These are phyloP conservation scores for Linnemannia hyalina DNA, from an alignment of 192 early-diverging fungal genomes.

Conservation along the genomic window DNA sequence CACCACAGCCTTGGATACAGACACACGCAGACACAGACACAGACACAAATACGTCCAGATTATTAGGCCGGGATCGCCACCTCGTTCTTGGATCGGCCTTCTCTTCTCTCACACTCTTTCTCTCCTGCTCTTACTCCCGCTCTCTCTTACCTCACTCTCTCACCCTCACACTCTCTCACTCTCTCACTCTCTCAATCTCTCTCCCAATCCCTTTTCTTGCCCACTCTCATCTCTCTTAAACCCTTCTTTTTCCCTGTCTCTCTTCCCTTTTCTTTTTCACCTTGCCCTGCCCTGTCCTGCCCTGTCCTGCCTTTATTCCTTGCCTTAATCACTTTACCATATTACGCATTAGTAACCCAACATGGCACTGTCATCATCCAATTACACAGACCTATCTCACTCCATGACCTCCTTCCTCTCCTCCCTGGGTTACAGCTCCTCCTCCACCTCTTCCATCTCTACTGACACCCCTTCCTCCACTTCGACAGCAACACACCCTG, in stretches of 20 bases:
- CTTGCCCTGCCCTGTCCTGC: no score
- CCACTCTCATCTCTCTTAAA: background rate
- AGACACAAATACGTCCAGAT: background rate
- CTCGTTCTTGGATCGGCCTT: no score
- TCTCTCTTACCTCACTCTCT: background rate
- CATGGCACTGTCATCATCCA: conserved; percentile 21
- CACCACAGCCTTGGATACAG: no score
- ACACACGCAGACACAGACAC: no score
- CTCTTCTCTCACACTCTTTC: no score
- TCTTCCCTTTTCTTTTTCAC: background rate
- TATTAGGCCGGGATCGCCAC: background rate
- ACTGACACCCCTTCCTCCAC: background rate
- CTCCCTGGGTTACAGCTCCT: background rate
- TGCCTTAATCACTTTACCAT: no score
- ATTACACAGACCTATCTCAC: conserved; percentile 8
- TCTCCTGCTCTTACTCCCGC: background rate
- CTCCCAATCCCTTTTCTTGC: background rate
- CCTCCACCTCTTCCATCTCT: background rate
- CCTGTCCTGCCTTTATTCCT: no score
- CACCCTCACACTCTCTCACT: background rate
- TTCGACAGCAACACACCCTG: background rate
- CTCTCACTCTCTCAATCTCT: no score
- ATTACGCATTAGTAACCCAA: no score
- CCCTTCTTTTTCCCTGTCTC: background rate
- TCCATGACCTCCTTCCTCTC: conserved; percentile 26